Conservation (phyloP, 768 basidiomycete species). For the Boletus sp. region DNA sequence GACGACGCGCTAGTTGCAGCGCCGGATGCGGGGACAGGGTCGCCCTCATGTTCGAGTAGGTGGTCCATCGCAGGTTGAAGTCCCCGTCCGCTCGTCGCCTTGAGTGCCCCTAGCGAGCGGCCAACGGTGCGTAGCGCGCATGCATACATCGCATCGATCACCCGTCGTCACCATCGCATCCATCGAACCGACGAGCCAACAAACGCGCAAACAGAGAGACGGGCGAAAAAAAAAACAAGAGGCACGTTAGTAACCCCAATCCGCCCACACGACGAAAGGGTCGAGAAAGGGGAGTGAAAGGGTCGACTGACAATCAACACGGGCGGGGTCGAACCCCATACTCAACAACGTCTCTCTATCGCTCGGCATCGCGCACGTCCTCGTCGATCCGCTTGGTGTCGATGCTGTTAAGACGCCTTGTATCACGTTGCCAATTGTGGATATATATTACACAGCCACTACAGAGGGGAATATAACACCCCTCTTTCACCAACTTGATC, state of each 20-base stretch:
- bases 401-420: neutral
- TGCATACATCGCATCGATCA: neutral
- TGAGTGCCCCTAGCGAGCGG: slow-evolving; percentile 69
- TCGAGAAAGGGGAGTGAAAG: neutral
- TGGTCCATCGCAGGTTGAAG: slow-evolving; percentile 92
- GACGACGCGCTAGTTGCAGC: slow-evolving; percentile 17
- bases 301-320: slow-evolving; percentile 74
- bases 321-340: slow-evolving; percentile 84
- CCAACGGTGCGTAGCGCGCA: neutral
- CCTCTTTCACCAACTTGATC: neutral
- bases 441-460: neutral
- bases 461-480: too few species aligned
- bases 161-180: neutral
- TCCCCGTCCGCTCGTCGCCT: slow-evolving; percentile 78
- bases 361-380: slow-evolving; percentile 34
- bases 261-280: neutral
- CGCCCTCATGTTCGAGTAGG: slow-evolving; percentile 73
- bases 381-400: neutral
- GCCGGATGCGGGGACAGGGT: slow-evolving; percentile 66
- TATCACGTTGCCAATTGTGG: neutral
- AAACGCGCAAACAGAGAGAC: neutral
- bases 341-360: slow-evolving; percentile 73
- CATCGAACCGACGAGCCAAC: neutral
- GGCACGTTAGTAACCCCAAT: neutral
- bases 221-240: neutral